Evolutionary conservation across 2,329 filamentous ascomycete species (phyloP).

Genomic region (Colletotrichum noveboracense): DNA sequence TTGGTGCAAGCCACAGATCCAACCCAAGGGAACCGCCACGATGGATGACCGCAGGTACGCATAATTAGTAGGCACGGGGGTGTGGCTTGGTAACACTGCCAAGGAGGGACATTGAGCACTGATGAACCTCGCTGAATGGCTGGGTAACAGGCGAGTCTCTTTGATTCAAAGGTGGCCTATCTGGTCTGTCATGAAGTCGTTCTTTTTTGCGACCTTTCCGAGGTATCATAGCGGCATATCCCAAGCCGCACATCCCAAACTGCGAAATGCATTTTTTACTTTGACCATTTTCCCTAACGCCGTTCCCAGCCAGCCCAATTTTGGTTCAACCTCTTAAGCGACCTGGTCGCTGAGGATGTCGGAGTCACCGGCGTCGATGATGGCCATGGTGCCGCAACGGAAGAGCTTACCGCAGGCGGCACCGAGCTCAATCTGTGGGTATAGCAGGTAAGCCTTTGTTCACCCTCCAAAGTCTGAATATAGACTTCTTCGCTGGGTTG

Average conservation of each 20-base stretch:
- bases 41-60: not conserved
- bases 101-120: not conserved
- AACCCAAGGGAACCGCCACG: not conserved
- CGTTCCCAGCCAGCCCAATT: slow-evolving; percentile 28
- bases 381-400: slow-evolving; percentile 95
- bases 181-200: slow-evolving; percentile 11
- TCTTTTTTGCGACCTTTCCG: not conserved
- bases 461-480: slow-evolving; percentile 84
- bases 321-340: slow-evolving; percentile 50
- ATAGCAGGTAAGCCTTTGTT: slow-evolving; percentile 60
- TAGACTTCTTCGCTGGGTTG: slow-evolving; percentile 92
- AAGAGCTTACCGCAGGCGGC: slow-evolving; percentile 99
- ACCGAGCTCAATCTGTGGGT: slow-evolving; percentile 88
- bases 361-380: slow-evolving; percentile 97
- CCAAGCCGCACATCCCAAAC: slow-evolving; percentile 8
- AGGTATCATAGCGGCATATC: slow-evolving; percentile 18
- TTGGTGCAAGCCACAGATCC: not conserved
- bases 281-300: slow-evolving; percentile 46
- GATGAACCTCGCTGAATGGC: not conserved
- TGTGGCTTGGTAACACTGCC: not conserved
- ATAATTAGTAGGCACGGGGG: not conserved
- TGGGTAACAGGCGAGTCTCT: slow-evolving; percentile 20
- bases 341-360: slow-evolving; percentile 88
- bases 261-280: slow-evolving; percentile 7
- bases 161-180: slow-evolving; percentile 16